Base-by-base conservation (phyloP, 2,329 filamentous ascomycete species). In the Sporothrix dimorphospora region DNA sequence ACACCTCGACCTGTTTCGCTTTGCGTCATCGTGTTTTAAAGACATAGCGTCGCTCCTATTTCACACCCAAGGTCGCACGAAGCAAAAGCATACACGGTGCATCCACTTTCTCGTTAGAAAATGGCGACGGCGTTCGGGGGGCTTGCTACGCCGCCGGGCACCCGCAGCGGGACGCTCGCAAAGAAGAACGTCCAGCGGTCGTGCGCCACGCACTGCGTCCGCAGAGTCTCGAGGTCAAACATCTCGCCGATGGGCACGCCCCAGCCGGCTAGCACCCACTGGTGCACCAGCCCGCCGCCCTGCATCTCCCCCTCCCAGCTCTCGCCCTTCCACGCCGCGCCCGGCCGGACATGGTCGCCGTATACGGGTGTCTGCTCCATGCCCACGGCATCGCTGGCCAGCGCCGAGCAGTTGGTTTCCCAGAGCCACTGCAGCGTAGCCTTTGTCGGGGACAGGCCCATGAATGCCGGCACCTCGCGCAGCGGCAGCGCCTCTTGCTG, bases 221-320 rank as follows among this genome's bases (percentile, higher is more conserved):
- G 77, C 55, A 86, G 72, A 3, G 72, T 76, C 59, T 85, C 82
- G 16, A 86, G 74, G 70, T 85, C 81, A 72, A 86, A 85, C 61
- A 85, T 75, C 76, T 86, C 85, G 0, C 84, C 84, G 49, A 86
- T 84, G 0, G 84, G 83, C 80, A 85, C 80, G 0, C 85, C 85
- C 84, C 85, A 88, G 0, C 84, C 84, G 0, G 82, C 83, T 0
- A 86, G 77, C 11, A 85, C 73, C 79, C 81, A 85, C 74, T 83
- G 77, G 74, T 83, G 82, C 66, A 76, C 68, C 74, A 72, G 70
- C 12, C 72, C 75, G 68, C 73, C 72, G 63, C 73, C 16, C 79
- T 81, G 53, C 73, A 80, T 73, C n/a, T 45, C 72, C 6, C 49
- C 71, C 69, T 74, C 73, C 73, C 72, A 21, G 69, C 69, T 49